Conservation (phyloP, 1,284 basidiomycete genomes). For the Quambalaria eucalypti region DNA sequence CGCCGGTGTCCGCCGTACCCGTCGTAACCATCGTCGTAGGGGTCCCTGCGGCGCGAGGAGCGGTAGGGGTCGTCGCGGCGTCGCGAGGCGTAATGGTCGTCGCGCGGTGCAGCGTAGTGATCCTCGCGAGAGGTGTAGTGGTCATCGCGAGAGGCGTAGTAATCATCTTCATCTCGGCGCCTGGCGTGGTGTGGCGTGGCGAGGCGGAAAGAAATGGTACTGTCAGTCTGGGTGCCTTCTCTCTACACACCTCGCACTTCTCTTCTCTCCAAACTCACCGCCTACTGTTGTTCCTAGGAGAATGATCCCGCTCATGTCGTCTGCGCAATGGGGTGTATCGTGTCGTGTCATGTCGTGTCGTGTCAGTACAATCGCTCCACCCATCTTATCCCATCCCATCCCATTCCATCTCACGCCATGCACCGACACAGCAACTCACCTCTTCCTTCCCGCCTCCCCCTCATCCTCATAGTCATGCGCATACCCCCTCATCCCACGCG, state of each 20-base stretch:
- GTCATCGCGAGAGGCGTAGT: conserved; percentile 17
- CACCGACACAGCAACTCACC: too few relatives aligned
- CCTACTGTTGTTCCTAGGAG: not conserved
- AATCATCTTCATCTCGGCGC: not conserved
- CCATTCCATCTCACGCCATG: too few relatives aligned
- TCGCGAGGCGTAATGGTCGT: not conserved
- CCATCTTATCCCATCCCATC: too few relatives aligned
- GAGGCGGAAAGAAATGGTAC: too few relatives aligned
- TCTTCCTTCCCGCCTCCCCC: conserved; percentile 27
- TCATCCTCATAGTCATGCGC: too few relatives aligned
- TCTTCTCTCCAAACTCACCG: too few relatives aligned
- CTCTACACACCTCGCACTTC: too few relatives aligned
- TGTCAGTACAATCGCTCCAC: too few relatives aligned
- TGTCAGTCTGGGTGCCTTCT: too few relatives aligned
- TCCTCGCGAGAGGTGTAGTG: conserved; percentile 24
- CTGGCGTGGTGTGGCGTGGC: too few relatives aligned
- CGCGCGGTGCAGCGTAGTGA: not conserved
- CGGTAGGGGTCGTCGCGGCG: conserved; percentile 34
- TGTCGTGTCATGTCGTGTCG: too few relatives aligned
- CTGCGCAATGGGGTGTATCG: conserved; percentile 6
- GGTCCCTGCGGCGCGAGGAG: conserved; percentile 16
- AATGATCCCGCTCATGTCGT: conserved; percentile 31
- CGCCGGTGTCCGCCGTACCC: conserved; percentile 20
- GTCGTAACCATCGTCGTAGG: conserved; percentile 19
- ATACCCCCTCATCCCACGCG: too few relatives aligned